Conservation (phyloP, 2,329 filamentous ascomycete genomes). For the Alternaria postmessia region DNA sequence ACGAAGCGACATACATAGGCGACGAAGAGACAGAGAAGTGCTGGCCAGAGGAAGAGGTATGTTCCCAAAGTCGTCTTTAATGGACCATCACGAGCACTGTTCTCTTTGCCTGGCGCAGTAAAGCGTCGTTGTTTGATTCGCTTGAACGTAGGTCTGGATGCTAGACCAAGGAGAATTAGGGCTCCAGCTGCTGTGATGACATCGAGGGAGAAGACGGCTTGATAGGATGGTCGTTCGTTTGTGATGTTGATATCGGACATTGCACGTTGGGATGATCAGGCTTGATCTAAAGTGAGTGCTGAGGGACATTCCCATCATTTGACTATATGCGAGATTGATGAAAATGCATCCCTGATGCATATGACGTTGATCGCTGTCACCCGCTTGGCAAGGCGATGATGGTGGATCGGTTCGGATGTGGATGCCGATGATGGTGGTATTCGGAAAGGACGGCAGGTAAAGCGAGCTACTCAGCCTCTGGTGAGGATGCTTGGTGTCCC, state of each 20-base stretch:
- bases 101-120: background rate
- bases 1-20: slow-evolving; percentile 12
- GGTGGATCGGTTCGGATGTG: background rate
- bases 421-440: background rate
- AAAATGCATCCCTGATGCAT: background rate
- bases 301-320: background rate
- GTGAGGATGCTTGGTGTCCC: background rate
- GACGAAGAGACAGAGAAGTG: slow-evolving; percentile 10
- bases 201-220: slow-evolving; percentile 16
- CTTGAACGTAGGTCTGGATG: too few species aligned
- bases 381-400: background rate
- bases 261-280: background rate
- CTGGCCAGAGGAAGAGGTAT: slow-evolving; percentile 13
- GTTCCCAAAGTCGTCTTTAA: slow-evolving; percentile 10
- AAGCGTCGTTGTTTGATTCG: too few species aligned
- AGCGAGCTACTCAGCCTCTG: background rate
- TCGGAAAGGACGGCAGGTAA: slow-evolving; percentile 6
- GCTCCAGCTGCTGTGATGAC: slow-evolving; percentile 2
- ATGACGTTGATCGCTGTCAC: slow-evolving; percentile 8
- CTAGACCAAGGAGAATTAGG: background rate
- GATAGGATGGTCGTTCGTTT: slow-evolving; percentile 3
- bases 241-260: slow-evolving; percentile 12
- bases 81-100: slow-evolving; percentile 4
- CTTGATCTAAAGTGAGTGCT: too few species aligned
- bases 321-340: background rate